These are phyloP conservation scores for Calocybe indica DNA, from an alignment of 768 basidiomycete species.

Conservation along the genomic window DNA sequence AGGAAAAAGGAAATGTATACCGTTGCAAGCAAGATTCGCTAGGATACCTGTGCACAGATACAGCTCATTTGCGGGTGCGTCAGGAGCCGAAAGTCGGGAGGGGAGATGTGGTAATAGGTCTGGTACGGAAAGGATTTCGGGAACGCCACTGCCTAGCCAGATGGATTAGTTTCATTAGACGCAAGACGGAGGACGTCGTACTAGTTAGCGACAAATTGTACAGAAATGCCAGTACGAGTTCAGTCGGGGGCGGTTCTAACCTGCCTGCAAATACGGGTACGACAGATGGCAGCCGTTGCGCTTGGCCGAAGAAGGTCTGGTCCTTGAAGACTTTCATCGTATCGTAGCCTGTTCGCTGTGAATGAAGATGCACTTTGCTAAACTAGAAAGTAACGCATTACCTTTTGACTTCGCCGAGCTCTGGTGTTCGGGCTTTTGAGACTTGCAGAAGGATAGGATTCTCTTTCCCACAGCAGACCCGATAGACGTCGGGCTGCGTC, in stretches of 20 bases:
- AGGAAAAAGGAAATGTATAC: conserved; percentile 1
- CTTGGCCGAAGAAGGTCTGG: conserved; percentile 3
- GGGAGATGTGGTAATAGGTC: conserved; percentile 6
- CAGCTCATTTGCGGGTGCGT: conserved; percentile 8
- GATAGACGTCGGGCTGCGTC: conserved; percentile 4
- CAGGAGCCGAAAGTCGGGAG: conserved; percentile 1
- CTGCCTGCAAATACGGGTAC: conserved; percentile 1
- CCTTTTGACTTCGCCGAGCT: conserved; percentile 3
- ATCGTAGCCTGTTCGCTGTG: too few relatives aligned
- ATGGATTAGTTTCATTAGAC: neutral
- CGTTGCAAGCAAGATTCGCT: conserved; percentile 12
- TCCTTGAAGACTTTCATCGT: neutral
- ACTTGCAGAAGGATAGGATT: conserved; percentile 3
- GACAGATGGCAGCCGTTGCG: conserved; percentile 6
- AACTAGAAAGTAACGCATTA: neutral
- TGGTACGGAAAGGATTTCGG: conserved; percentile 7
- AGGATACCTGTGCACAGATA: conserved; percentile 10
- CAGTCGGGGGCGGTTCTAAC: conserved; percentile 1
- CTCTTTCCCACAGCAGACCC: conserved; percentile 7
- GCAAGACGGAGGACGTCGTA: neutral
- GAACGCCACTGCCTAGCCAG: conserved; percentile 7
- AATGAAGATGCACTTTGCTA: too few relatives aligned
- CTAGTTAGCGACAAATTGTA: conserved; percentile 11
- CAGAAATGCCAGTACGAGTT: conserved; percentile 6
- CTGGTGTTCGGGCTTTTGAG: conserved; percentile 3